These are phyloP conservation scores for Ampelomyces quisqualis DNA, from an alignment of 2,329 filamentous ascomycete species.

Conservation along the genomic window DNA sequence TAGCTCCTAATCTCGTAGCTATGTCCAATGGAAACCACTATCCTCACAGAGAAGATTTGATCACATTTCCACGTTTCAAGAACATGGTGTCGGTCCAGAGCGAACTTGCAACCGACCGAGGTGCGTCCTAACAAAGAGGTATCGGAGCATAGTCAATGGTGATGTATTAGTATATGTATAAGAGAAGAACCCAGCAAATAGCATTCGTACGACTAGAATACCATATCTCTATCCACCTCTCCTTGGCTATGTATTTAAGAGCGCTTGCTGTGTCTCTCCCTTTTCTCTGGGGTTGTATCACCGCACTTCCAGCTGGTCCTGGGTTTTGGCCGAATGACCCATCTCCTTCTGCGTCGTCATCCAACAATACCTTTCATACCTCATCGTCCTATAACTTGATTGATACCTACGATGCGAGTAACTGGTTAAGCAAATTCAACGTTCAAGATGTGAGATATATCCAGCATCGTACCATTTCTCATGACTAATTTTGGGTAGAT, in stretches of 20 bases:
- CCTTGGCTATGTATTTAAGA: slow-evolving; percentile 18
- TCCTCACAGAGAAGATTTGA: slow-evolving; percentile 1
- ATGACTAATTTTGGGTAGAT: slow-evolving; percentile 36
- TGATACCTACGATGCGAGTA: slow-evolving; percentile 42
- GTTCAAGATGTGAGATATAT: slow-evolving; percentile 29
- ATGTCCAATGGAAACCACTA: slow-evolving; percentile 17
- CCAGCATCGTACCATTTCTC: slow-evolving; percentile 1
- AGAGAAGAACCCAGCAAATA: background rate
- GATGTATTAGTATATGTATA: slow-evolving; percentile 13
- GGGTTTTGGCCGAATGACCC: slow-evolving; percentile 26
- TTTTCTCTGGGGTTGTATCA: slow-evolving; percentile 22
- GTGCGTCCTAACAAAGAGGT: slow-evolving; percentile 2
- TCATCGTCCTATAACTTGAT: slow-evolving; percentile 32
- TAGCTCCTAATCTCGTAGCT: slow-evolving; percentile 13
- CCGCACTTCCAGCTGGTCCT: slow-evolving; percentile 24
- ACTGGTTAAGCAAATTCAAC: slow-evolving; percentile 43
- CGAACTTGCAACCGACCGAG: slow-evolving; percentile 10
- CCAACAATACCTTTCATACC: slow-evolving; percentile 7
- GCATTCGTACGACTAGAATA: slow-evolving; percentile 9
- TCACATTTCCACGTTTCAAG: slow-evolving; percentile 14
- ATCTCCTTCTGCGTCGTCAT: slow-evolving; percentile 18
- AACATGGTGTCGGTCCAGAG: slow-evolving; percentile 1
- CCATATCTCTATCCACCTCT: slow-evolving; percentile 1
- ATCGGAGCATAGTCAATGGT: slow-evolving; percentile 2
- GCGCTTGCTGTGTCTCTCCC: slow-evolving; percentile 17